Conservation (phyloP, 1,284 basidiomycete species). For the Leucoagaricus sp. region DNA sequence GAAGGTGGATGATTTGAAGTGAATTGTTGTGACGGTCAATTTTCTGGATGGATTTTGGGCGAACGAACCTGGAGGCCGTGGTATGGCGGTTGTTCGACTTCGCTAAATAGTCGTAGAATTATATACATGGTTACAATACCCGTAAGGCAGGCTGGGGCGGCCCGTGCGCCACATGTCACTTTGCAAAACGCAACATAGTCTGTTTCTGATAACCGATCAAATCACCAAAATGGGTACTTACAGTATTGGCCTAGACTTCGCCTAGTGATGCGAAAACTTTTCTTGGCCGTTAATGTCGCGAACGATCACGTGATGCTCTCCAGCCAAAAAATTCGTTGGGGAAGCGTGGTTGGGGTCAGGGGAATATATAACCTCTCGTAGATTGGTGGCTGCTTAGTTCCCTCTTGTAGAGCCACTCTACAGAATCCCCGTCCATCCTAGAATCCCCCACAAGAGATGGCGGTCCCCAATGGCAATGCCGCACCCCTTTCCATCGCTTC, state of each 20-base stretch:
- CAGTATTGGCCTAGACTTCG: too few relatives aligned
- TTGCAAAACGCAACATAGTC: background rate
- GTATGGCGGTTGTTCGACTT: background rate
- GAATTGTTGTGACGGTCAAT: background rate
- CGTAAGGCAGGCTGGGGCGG: slow-evolving; percentile 4
- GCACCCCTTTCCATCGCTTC: slow-evolving; percentile 43
- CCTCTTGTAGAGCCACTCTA: slow-evolving; percentile 18
- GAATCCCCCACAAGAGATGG: slow-evolving; percentile 31
- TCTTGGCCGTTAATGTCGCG: slow-evolving; percentile 14
- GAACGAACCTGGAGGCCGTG: background rate
- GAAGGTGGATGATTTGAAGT: slow-evolving; percentile 26
- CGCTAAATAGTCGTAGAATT: background rate
- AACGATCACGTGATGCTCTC: slow-evolving; percentile 33
- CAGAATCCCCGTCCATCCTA: background rate
- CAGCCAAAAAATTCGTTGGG: slow-evolving; percentile 39
- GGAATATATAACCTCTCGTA: slow-evolving; percentile 32
- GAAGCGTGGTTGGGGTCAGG: slow-evolving; percentile 41
- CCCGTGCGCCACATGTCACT: background rate
- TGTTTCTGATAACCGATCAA: too few relatives aligned
- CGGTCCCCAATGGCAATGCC: slow-evolving; percentile 37
- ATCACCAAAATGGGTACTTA: background rate
- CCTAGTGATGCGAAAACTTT: slow-evolving; percentile 9
- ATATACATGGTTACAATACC: background rate
- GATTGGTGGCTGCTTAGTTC: slow-evolving; percentile 20
- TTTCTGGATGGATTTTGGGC: background rate